phyloP scores from a whole-genome alignment of 768 basidiomycete genomes.

The Agrocybe praecox region DNA sequence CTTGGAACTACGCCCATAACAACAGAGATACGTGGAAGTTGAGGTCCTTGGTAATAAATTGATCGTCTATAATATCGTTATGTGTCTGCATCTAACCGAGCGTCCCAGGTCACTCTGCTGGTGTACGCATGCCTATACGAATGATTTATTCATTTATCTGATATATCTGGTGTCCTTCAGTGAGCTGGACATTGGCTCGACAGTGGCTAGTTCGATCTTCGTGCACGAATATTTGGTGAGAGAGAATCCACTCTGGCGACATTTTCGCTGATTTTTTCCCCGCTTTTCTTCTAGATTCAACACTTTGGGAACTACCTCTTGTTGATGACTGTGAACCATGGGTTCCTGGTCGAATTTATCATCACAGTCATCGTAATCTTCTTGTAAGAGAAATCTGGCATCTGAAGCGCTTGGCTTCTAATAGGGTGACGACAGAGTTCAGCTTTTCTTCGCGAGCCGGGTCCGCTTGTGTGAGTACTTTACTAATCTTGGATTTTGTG shows the following conservation, averaged over 20 bases:
- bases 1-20: slow-evolving; percentile 2
- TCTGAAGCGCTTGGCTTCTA: not conserved
- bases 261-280: not conserved
- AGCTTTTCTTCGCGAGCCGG: slow-evolving; percentile 4
- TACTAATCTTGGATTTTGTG: not conserved
- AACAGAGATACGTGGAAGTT: slow-evolving; percentile 1
- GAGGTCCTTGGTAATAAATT: not conserved
- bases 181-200: not conserved
- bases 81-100: no score
- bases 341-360: not conserved
- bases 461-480: not conserved
- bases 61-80: not conserved
- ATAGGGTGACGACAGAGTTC: not conserved
- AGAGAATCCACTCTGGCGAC: not conserved
- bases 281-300: not conserved
- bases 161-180: not conserved
- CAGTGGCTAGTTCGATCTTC: not conserved
- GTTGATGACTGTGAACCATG: not conserved
- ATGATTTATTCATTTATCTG: not conserved
- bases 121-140: not conserved
- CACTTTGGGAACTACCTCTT: not conserved
- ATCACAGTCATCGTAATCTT: not conserved
- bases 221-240: not conserved
- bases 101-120: not conserved
- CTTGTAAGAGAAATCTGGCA: not conserved